Percentiles rank a stretch among this genome's conserved stretches.
These are phyloP conservation scores for Quercus alba DNA, from an alignment of 306 rosid genomes.

Conservation along the genomic window DNA sequence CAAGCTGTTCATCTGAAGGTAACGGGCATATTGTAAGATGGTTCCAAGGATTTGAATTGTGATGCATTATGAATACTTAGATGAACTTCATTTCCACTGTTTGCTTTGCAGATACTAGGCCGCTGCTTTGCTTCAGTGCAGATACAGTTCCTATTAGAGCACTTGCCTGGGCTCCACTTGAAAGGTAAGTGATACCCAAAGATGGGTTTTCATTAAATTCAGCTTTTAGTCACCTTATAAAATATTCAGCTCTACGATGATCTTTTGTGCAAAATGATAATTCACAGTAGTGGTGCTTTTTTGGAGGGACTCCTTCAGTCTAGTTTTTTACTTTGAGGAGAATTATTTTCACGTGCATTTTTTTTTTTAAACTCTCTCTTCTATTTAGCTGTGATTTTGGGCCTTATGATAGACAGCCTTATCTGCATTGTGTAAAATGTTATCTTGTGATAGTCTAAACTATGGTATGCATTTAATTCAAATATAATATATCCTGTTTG, in stretches of 20 bases:
- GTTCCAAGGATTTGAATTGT: slow-evolving; percentile 14
- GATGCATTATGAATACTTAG: slow-evolving; percentile 11
- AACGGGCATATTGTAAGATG: slow-evolving; percentile 27
- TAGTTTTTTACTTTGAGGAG: too few relatives aligned
- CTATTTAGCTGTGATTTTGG: too few relatives aligned
- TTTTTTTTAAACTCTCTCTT: too few relatives aligned
- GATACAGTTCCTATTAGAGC: slow-evolving; percentile 86
- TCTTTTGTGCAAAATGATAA: too few relatives aligned
- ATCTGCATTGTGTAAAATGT: too few relatives aligned
- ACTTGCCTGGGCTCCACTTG: slow-evolving; percentile 86
- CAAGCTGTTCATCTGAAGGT: slow-evolving; percentile 55
- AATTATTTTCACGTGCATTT: too few relatives aligned
- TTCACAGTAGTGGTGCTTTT: too few relatives aligned
- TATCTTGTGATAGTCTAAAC: too few relatives aligned
- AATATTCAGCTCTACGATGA: neutral
- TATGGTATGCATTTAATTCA: too few relatives aligned
- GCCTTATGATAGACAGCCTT: too few relatives aligned
- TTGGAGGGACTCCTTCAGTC: too few relatives aligned
- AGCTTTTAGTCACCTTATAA: neutral
- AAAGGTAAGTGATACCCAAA: slow-evolving; percentile 54
- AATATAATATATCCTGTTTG: too few relatives aligned
- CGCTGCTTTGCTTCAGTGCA: slow-evolving; percentile 77
- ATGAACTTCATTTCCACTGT: slow-evolving; percentile 12
- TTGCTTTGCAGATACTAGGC: slow-evolving; percentile 69
- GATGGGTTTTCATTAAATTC: neutral